Conservation (phyloP, 768 basidiomycete genomes). For the Lentinula lateritia region DNA sequence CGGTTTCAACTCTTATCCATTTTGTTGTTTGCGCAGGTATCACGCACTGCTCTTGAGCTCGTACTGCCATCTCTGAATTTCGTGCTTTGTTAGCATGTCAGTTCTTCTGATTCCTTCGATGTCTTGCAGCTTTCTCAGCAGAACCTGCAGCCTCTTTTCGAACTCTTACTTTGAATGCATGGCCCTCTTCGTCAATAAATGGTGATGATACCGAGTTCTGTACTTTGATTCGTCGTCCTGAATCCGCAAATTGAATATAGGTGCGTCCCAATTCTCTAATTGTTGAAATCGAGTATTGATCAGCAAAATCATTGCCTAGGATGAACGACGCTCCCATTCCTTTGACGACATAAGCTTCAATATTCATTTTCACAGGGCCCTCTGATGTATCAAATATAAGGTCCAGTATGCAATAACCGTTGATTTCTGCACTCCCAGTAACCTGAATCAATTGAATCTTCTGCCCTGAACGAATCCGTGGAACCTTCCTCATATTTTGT, state of each 20-base stretch:
- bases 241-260: background rate
- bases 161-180: conserved; percentile 2
- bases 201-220: background rate
- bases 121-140: too few species aligned
- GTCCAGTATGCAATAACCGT: background rate
- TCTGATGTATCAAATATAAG: background rate
- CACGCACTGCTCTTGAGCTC: too few species aligned
- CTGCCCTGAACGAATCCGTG: too few species aligned
- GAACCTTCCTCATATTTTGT: too few species aligned
- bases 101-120: too few species aligned
- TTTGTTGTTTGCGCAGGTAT: too few species aligned
- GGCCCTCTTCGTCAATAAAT: background rate
- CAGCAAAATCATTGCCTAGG: background rate
- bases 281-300: background rate
- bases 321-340: background rate
- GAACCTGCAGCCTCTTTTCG: too few species aligned
- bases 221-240: background rate
- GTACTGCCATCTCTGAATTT: too few species aligned
- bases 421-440: background rate
- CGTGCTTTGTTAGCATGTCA: too few species aligned
- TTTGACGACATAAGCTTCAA: background rate
- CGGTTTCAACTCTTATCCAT: too few species aligned
- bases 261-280: background rate
- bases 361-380: background rate
- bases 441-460: too few species aligned